Conservation (phyloP, 176 grass and related monocot genomes). For the Phoenix roebelenii region DNA sequence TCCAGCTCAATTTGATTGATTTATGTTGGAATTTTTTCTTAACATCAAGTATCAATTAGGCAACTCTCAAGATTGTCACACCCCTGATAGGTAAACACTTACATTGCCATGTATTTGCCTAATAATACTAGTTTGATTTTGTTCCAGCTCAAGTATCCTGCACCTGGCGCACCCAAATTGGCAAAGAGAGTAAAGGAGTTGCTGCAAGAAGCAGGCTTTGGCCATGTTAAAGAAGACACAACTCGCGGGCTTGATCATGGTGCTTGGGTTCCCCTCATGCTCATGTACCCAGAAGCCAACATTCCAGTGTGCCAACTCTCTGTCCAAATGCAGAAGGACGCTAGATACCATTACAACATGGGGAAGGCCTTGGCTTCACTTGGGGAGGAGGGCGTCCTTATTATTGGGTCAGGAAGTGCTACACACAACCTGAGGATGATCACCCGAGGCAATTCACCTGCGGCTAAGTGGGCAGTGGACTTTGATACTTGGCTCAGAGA, state of each 20-base stretch:
- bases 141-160: slow-evolving; percentile 14
- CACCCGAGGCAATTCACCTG: background rate
- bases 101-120: no score
- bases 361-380: slow-evolving; percentile 21
- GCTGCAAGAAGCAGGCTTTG: slow-evolving; percentile 12
- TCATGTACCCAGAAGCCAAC: slow-evolving; percentile 16
- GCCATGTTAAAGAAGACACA: slow-evolving; percentile 9
- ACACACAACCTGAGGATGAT: slow-evolving; percentile 19
- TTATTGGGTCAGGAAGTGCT: slow-evolving; percentile 14
- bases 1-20: no score
- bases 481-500: slow-evolving; percentile 17
- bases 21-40: no score
- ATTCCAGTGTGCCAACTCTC: slow-evolving; percentile 22
- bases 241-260: slow-evolving; percentile 13
- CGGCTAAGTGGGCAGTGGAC: slow-evolving; percentile 4
- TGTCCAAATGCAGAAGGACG: background rate
- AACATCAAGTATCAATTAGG: no score
- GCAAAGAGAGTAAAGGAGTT: slow-evolving; percentile 20
- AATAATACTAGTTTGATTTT: background rate
- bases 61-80: no score
- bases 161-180: slow-evolving; percentile 9
- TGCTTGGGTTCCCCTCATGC: slow-evolving; percentile 20
- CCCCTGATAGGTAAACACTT: no score
- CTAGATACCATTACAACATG: slow-evolving; percentile 12
- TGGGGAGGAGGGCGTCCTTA: slow-evolving; percentile 9